Evolutionary conservation across 2,329 filamentous ascomycete genomes (phyloP), one percentile per base, ranked within the genome.

Genomic region (Penicillium sp.): DNA sequence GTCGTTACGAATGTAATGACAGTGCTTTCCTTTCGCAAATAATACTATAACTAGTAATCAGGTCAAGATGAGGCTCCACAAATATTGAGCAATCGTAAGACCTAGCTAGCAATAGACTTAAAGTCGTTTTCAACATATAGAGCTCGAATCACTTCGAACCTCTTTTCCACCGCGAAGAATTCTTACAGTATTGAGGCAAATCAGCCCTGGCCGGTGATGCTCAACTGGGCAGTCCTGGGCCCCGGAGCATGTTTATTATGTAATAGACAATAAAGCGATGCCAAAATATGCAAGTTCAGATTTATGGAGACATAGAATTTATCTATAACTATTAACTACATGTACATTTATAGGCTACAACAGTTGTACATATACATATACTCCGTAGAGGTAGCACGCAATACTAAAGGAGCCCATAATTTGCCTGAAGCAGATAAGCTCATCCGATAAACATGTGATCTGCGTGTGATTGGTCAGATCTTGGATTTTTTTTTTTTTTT

Each of bases 351-450:
- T 31, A 31, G 29, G 26, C 26, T 29, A 29, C 8, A 26, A 26
- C 24, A 26, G 24, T 26, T 9, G 24, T 26, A 31, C 29, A 31
- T 32, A 32, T 32, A 32, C 31, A n/a, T n/a, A n/a, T n/a, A n/a
- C n/a, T n/a, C n/a, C n/a, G 8, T 34, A 5, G 13, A 34, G 1
- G 14, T 18, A 38, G 39, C 39, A 42, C 38, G 18, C 38, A 3
- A 42, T 22, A 13, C n/a, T 39, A 32, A 32, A 14, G 9, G 14
- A 38, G 34, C 18, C 37, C 37, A 47, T 53, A 49, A 8, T 29
- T 50, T 52, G 26, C 47, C 42, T 18, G 29, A 55, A 55, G n/a
- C 18, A 39, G 51, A 43, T 54, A 54, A 50, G 45, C 38, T 43
- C 35, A 53, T 11, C 1, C 31, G 29, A 37, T 48, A 39, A 34